phyloP scores from a whole-genome alignment of 2,329 filamentous ascomycete genomes.

The Aspergillus puulaauensis region DNA sequence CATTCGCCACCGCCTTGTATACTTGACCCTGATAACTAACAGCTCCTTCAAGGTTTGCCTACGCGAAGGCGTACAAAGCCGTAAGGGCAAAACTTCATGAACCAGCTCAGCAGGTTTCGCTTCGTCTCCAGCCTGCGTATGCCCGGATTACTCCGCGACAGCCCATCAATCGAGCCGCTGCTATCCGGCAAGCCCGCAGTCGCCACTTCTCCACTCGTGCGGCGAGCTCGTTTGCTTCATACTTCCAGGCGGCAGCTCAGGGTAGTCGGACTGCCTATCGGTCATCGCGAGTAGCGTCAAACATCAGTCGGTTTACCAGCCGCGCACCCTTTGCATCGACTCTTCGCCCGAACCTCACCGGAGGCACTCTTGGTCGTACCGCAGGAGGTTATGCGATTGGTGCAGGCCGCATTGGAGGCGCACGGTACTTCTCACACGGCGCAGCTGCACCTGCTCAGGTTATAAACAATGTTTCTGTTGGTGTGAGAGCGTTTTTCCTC shows the following conservation, averaged over 20 bases:
- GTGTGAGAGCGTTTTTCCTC: conserved; percentile 88
- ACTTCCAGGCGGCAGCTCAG: conserved; percentile 41
- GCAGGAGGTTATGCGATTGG: conserved; percentile 85
- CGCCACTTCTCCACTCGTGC: conserved; percentile 62
- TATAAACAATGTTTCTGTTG: conserved; percentile 90
- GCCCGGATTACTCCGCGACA: conserved; percentile 58
- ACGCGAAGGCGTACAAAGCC: conserved; percentile 47
- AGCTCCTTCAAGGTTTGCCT: conserved; percentile 41
- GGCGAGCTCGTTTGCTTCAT: conserved; percentile 51
- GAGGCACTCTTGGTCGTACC: conserved; percentile 77
- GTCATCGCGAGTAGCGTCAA: conserved; percentile 55
- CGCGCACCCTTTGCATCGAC: conserved; percentile 84
- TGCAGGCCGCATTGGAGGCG: conserved; percentile 66
- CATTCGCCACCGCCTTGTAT: conserved; percentile 3
- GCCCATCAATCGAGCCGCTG: conserved; percentile 61
- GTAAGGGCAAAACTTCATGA: conserved; percentile 45
- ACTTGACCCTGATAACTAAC: conserved; percentile 23
- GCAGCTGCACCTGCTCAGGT: conserved; percentile 85
- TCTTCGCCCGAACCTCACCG: conserved; percentile 87
- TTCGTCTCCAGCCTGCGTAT: conserved; percentile 60
- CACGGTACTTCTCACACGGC: conserved; percentile 85
- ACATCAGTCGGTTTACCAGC: conserved; percentile 64
- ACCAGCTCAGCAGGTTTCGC: conserved; percentile 36
- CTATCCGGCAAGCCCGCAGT: conserved; percentile 63
- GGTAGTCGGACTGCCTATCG: conserved; percentile 55